Evolutionary conservation across 1,284 basidiomycete genomes (phyloP), one percentile per base, ranked within the genome.

Genomic region (Boletus putidus): DNA sequence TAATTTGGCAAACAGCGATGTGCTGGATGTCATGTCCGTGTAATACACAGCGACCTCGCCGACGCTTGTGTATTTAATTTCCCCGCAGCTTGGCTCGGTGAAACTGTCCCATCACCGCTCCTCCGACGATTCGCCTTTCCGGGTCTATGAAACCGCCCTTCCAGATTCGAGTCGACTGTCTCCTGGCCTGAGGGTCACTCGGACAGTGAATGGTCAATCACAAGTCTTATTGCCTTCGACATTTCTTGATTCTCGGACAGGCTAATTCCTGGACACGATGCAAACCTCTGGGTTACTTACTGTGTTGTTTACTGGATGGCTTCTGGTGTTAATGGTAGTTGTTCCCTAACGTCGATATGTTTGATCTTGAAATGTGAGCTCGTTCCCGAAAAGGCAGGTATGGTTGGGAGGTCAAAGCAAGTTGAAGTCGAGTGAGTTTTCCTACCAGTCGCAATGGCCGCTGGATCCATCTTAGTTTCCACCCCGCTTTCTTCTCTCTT

Each of bases 401-500:
- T 27, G 29, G 61, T 62, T 63, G 27, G 23, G 27, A 18, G 25
- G 53, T 59, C 33, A 31, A 46, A 39, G 25, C 25, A 27, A 31
- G 12, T 31, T 23, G 2, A 16, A 29, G n/a, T 39, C 39, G 16
- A 54, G 29, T 2, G 23, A 51, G 42, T 35, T 49, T 49, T 25
- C n/a, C 27, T 33, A 27, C 20, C 37, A 29, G 45, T 53, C 42
- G 49, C 49, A 29, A 73, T 75, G 73, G 79, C 80, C 70, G 75
- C 81, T 50, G 72, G 74, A 40, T 74, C 75, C 50, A 74, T 86
- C 59, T 73, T 90, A 50, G 77, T 88, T 57, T 76, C 86, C 25
- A 77, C 84, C 6, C 87, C 88, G 59, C 74, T 89, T 37, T 89
- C 88, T 3, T 81, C 85, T 6, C 75, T 90, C 44, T 84, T 80